Percentiles rank a stretch among this genome's conserved stretches.
phyloP scores from a whole-genome alignment of 345 rosid genomes.

The Noccaea bulbosa region DNA sequence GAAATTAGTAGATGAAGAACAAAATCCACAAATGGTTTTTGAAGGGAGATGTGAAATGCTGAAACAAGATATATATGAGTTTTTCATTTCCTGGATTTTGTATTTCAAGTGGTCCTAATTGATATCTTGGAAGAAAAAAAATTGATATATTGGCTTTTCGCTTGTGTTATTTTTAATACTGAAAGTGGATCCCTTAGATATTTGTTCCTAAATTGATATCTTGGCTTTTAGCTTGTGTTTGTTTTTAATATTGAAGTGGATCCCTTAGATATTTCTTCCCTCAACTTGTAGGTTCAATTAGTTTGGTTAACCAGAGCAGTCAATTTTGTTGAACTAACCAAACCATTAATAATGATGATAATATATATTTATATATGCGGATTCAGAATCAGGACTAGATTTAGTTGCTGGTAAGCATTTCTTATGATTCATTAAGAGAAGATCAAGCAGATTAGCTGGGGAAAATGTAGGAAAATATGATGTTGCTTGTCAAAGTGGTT shows the following conservation, averaged over 20 bases:
- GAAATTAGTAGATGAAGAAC: neutral
- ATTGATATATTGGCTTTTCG: too few species aligned
- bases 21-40: neutral
- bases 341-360: conserved; percentile 6
- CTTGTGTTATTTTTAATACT: too few species aligned
- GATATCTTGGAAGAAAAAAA: too few species aligned
- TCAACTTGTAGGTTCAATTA: neutral
- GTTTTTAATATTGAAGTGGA: neutral
- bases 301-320: conserved; percentile 1
- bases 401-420: conserved; percentile 32
- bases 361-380: neutral
- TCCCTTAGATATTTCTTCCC: neutral
- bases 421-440: neutral
- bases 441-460: conserved; percentile 24
- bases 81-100: conserved; percentile 20
- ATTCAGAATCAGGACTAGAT: conserved; percentile 10
- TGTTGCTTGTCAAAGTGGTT: conserved; percentile 12
- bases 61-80: neutral
- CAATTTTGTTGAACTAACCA: conserved; percentile 26
- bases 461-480: neutral
- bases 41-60: neutral
- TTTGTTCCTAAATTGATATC: neutral
- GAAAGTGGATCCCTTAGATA: too few species aligned
- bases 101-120: conserved; percentile 38
- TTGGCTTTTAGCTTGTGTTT: conserved; percentile 8